phyloP scores from a whole-genome alignment of 2,329 filamentous ascomycete genomes.

The Nemania abortiva region DNA sequence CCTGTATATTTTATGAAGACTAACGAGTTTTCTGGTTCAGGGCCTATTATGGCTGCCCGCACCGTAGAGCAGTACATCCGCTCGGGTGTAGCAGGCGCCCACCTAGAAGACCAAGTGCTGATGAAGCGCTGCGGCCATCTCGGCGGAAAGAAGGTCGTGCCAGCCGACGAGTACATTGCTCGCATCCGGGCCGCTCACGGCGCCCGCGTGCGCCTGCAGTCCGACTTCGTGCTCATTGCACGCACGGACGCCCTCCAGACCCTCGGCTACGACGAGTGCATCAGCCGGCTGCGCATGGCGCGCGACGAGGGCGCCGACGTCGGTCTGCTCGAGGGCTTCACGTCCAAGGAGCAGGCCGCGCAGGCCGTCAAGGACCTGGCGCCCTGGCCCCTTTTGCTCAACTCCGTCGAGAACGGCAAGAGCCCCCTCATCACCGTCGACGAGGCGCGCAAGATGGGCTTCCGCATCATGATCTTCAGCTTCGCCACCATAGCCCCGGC shows the following conservation, averaged over 20 bases:
- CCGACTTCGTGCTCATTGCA: constrained; percentile 74
- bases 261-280: constrained; percentile 68
- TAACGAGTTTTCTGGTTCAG: constrained; percentile 42
- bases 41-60: constrained; percentile 54
- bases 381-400: constrained; percentile 64
- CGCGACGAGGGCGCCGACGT: constrained; percentile 69
- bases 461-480: constrained; percentile 70
- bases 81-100: constrained; percentile 60
- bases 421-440: constrained; percentile 65
- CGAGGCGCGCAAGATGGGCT: constrained; percentile 68
- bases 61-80: constrained; percentile 65
- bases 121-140: constrained; percentile 76
- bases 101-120: constrained; percentile 58
- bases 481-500: constrained; percentile 62
- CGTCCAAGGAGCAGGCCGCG: constrained; percentile 62
- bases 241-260: constrained; percentile 71
- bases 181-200: constrained; percentile 68
- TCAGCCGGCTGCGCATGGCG: constrained; percentile 63
- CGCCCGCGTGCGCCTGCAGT: constrained; percentile 60
- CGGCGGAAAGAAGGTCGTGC: constrained; percentile 70
- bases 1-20: background rate
- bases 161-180: constrained; percentile 61
- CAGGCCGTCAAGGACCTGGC: constrained; percentile 57
- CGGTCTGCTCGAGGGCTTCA: constrained; percentile 70
- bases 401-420: constrained; percentile 68